These are phyloP conservation scores for Xylariaceae sp. DNA, from an alignment of 2,329 filamentous ascomycete species.

Conservation along the genomic window DNA sequence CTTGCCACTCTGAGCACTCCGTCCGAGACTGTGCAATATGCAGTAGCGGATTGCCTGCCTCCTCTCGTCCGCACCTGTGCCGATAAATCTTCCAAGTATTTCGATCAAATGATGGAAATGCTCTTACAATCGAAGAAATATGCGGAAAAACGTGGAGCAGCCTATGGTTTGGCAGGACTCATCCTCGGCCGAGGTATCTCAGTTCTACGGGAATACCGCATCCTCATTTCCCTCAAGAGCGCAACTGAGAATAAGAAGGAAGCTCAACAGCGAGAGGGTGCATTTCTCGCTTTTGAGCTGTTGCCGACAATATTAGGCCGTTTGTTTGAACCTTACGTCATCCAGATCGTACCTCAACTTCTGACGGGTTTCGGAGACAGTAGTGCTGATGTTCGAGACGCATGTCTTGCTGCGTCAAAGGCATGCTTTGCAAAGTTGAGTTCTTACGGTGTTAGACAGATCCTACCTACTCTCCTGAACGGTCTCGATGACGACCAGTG, in stretches of 20 bases:
- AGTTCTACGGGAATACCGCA: conserved; percentile 77
- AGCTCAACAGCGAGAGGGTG: conserved; percentile 80
- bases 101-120: conserved; percentile 75
- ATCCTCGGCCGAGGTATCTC: conserved; percentile 84
- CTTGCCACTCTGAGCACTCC: conserved; percentile 87
- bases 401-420: conserved; percentile 89
- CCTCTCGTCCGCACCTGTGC: conserved; percentile 81
- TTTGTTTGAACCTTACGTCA: conserved; percentile 93
- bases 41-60: conserved; percentile 89
- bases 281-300: conserved; percentile 86
- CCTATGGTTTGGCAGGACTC: conserved; percentile 90
- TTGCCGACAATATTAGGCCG: conserved; percentile 82
- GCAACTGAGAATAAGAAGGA: conserved; percentile 97
- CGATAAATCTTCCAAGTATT: conserved; percentile 75
- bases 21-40: conserved; percentile 95
- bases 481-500: conserved; percentile 94
- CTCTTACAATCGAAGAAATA: conserved; percentile 88
- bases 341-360: conserved; percentile 89
- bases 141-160: conserved; percentile 86
- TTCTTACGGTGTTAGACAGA: conserved; percentile 93
- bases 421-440: conserved; percentile 90
- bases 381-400: conserved; percentile 85
- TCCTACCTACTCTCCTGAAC: conserved; percentile 85
- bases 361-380: conserved; percentile 85
- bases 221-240: conserved; percentile 75